Percentiles rank a stretch among this genome's conserved stretches.
Evolutionary conservation across 306 rosid species (phyloP).

Genomic region (Malus fusca): DNA sequence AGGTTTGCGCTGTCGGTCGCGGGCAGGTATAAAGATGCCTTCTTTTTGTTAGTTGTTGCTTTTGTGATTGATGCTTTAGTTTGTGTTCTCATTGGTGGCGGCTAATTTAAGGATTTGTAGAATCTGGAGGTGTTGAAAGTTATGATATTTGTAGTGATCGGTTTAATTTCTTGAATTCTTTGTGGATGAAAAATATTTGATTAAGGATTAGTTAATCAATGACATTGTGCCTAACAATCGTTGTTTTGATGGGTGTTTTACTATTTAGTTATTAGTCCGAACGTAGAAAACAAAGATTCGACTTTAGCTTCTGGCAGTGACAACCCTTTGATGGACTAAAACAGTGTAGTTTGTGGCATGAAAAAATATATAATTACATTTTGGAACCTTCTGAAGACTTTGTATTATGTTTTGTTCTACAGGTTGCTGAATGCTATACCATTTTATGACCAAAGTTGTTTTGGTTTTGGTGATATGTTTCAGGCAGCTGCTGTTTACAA

Average conservation of each 20-base stretch:
- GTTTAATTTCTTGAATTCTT: not conserved
- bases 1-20: conserved; percentile 97
- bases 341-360: not conserved
- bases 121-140: not conserved
- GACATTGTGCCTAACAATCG: not conserved
- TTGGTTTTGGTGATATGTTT: conserved; percentile 4
- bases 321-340: not conserved
- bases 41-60: not conserved
- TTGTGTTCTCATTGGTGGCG: not conserved
- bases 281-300: not conserved
- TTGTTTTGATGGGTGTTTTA: not conserved
- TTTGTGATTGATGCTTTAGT: not conserved
- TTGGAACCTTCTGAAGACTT: not conserved
- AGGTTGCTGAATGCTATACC: not conserved
- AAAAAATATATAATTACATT: too few species aligned
- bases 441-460: not conserved
- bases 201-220: not conserved
- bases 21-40: conserved; percentile 60
- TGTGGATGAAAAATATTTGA: not conserved
- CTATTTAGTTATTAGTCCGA: not conserved
- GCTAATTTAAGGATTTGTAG: not conserved
- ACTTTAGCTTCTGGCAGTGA: not conserved
- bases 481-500: conserved; percentile 89
- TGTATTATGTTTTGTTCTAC: not conserved
- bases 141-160: not conserved